Base-by-base conservation (phyloP, 2,329 filamentous ascomycete species). In the Xylaria sp. region DNA sequence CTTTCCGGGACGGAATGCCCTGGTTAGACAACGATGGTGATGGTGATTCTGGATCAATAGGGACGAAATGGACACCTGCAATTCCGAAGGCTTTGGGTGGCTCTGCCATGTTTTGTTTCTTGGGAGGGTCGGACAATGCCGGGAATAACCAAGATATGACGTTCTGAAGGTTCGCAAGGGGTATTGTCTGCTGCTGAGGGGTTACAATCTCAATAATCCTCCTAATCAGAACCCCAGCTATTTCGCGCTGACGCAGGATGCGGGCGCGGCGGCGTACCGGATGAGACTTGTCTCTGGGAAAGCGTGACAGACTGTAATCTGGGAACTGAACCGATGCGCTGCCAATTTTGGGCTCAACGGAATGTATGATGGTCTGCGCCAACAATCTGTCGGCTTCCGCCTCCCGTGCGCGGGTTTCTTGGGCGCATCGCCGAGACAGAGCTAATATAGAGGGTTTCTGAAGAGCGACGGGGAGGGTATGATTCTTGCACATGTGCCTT, bases 391-490 rank as follows among this genome's bases (percentile, higher is more conserved):
- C 77, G 0, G 87, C 88, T 60, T 85, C 78, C 1, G 78, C 76
- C 37, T 85, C 84, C 52, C 85, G 78, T 1, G 74, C 68, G 2
- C 76, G 69, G 0, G 79, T 77, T 6, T 79, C 81, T 12, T 69
- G 69, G 47, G 82, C 79, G 31, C 85, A 84, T 33, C 82, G 82
- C 15, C 79, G 73, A 0, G 89, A 81, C 53, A 96, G 77, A 0
- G 78, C 76, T 1, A 94, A 76, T 4, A 97, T 81, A 0, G 86
- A 81, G 0, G 83, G 78, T 57, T 88, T 87, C 64, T 86, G 86
- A 2, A 98, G 78, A 0, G 93, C 92, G 9, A 74, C 75, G 0
- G 95, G 94, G 3, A 98, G 78, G 2, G 75, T 72, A 61, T 88
- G 77, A 4, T 83, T 77, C 25, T 80, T 78, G 19, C 86, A 82